These are phyloP conservation scores for Saitozyma podzolica DNA, from an alignment of 768 basidiomycete species.

Conservation along the genomic window DNA sequence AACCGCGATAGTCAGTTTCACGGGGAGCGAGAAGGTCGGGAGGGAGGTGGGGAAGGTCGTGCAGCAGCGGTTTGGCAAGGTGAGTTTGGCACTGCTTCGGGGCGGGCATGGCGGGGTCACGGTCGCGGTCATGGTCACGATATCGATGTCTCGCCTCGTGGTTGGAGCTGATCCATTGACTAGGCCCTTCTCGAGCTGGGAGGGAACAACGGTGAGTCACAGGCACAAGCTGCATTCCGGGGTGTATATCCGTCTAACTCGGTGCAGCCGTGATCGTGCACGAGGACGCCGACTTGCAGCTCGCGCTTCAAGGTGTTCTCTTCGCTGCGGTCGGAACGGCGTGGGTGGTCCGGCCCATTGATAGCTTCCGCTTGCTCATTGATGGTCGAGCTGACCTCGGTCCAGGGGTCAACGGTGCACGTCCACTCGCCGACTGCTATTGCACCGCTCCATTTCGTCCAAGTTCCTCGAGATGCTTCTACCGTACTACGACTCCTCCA, in stretches of 20 bases:
- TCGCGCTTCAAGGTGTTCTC: constrained; percentile 86
- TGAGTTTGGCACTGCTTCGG: constrained; percentile 28
- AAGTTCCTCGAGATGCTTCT: constrained; percentile 74
- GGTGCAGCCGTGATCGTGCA: constrained; percentile 79
- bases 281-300: constrained; percentile 85
- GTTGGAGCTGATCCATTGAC: constrained; percentile 7
- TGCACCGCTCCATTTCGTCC: constrained; percentile 76
- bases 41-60: constrained; percentile 83
- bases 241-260: neutral
- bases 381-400: constrained; percentile 41
- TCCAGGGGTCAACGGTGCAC: constrained; percentile 65
- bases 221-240: neutral
- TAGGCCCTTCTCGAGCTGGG: constrained; percentile 76
- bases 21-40: constrained; percentile 86
- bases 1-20: constrained; percentile 76
- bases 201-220: constrained; percentile 80
- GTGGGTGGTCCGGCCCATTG: constrained; percentile 15
- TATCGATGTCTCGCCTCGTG: no score
- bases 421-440: constrained; percentile 82
- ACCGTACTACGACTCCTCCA: constrained; percentile 68
- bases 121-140: no score
- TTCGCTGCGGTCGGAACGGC: constrained; percentile 89
- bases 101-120: no score
- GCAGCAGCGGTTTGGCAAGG: constrained; percentile 83
- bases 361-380: neutral